Base-by-base conservation (phyloP, 2,329 filamentous ascomycete genomes). In the Fusarium zealandicum region DNA sequence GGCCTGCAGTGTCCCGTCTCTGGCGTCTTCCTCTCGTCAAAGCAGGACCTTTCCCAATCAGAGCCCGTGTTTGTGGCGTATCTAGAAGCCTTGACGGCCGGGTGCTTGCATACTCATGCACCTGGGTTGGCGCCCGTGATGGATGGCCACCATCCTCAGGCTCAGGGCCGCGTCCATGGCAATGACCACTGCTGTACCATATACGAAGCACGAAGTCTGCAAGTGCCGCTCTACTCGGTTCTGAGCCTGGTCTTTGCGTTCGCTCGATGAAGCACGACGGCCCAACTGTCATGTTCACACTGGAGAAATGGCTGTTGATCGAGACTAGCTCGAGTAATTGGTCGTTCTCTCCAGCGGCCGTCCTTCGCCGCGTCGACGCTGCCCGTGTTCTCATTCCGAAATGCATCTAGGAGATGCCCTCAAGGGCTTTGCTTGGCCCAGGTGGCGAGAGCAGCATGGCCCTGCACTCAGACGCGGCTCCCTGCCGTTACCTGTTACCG, bases 61-160 rank as follows among this genome's bases (percentile, higher is more conserved):
- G 70, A 73, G 72, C 60, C 66, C 63, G 68, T 76, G 74, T 76
- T 75, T 77, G 77, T 78, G 77, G 76, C 76, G 73, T 75, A 73
- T 78, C 71, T 75, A 75, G 73, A 72, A 74, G 71, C 67, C 74
- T 73, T 76, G 71, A 73, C 70, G 70, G 72, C 69, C 79, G 79
- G 79, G 69, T 80, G 72, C 70, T 68, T 80, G 79, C 79, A 81
- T 76, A 66, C 66, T 73, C 68, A 73, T 75, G 75, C 76, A 75
- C 57, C 61, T 54, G 61, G 51, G 49, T 58, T 52, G 53, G 53
- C 47, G 39, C 38, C 46, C 54, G 38, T 48, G 49, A 37, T 57
- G 49, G 57, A 57, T 55, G 51, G 45, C 47, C 49, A 48, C 51
- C 43, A 39, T 52, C 33, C 35, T 54, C 53, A 63, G 59, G 57